A percentile compares a stretch with the other conserved stretches of the same genome.
Conservation (phyloP, 169 alveolate genomes). For the Plasmodium reichenowi region DNA sequence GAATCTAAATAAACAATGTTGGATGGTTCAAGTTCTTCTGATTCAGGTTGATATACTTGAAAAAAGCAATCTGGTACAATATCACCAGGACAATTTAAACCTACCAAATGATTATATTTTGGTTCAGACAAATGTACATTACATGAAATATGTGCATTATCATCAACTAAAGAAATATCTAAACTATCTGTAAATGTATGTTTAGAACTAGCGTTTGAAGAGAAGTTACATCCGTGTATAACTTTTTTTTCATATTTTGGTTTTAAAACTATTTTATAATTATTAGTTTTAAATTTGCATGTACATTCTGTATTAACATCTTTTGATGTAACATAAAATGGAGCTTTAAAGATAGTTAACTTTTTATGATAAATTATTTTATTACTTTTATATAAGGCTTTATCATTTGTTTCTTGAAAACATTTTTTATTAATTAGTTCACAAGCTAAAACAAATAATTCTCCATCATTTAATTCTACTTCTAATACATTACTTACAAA, state of each 20-base stretch:
- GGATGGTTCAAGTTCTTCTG: slow-evolving; percentile 33
- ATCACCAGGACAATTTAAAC: slow-evolving; percentile 54
- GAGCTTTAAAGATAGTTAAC: slow-evolving; percentile 53
- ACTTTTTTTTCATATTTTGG: slow-evolving; percentile 31
- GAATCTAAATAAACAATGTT: slow-evolving; percentile 48
- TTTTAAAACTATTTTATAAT: slow-evolving; percentile 1
- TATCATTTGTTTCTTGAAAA: slow-evolving; percentile 14
- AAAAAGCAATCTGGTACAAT: slow-evolving; percentile 46
- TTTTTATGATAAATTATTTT: slow-evolving; percentile 52
- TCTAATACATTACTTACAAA: slow-evolving; percentile 13
- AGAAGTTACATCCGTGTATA: slow-evolving; percentile 63
- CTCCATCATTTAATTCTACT: slow-evolving; percentile 29
- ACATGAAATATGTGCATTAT: slow-evolving; percentile 40
- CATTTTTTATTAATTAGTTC: slow-evolving; percentile 45
- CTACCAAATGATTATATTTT: slow-evolving; percentile 39
- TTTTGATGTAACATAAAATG: slow-evolving; percentile 19
- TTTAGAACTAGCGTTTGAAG: slow-evolving; percentile 5
- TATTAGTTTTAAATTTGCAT: slow-evolving; percentile 1
- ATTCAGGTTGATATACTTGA: slow-evolving; percentile 41
- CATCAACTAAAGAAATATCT: slow-evolving; percentile 4
- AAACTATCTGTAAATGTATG: slow-evolving; percentile 24
- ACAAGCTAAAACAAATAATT: slow-evolving; percentile 47
- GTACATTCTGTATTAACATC: slow-evolving; percentile 24
- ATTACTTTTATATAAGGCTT: slow-evolving; percentile 34
- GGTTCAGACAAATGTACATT: slow-evolving; percentile 3